A percentile compares a stretch with the other conserved stretches of the same genome.
phyloP scores from a whole-genome alignment of 257 asterid species.

The Solanum neorickii region DNA sequence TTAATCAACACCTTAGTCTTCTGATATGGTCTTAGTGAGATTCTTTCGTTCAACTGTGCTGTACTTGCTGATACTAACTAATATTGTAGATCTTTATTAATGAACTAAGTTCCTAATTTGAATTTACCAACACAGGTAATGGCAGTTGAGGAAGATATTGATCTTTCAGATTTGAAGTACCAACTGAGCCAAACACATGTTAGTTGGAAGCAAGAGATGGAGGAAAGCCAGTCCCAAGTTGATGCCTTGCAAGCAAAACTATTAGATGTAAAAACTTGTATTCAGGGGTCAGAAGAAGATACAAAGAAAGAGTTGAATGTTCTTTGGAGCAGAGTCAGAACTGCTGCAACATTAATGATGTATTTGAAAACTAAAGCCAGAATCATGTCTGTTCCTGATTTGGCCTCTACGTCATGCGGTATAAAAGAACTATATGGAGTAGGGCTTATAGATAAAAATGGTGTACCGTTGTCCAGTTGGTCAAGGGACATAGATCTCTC shows the following conservation, averaged over 20 bases:
- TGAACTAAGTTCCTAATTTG: conserved; percentile 1
- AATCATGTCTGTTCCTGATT: conserved; percentile 65
- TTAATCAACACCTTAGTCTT: neutral
- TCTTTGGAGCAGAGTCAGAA: conserved; percentile 84
- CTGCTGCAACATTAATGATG: conserved; percentile 65
- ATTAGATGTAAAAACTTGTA: conserved; percentile 40
- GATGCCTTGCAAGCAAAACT: conserved; percentile 61
- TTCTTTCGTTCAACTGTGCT: neutral
- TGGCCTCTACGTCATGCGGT: conserved; percentile 66
- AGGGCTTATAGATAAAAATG: conserved; percentile 70
- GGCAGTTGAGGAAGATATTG: conserved; percentile 50
- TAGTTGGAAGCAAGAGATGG: conserved; percentile 68
- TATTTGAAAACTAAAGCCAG: conserved; percentile 85
- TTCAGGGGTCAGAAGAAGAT: conserved; percentile 51
- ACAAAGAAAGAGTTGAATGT: conserved; percentile 58
- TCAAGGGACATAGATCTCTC: conserved; percentile 48
- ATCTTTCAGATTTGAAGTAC: conserved; percentile 30
- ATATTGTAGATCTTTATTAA: neutral
- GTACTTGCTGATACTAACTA: neutral
- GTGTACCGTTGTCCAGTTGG: conserved; percentile 63
- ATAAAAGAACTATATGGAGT: conserved; percentile 61
- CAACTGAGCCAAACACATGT: conserved; percentile 32
- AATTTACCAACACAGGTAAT: conserved; percentile 25
- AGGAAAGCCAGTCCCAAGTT: conserved; percentile 43
- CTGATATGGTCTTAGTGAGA: neutral